These are phyloP conservation scores for Pythium plurisporium DNA, from an alignment of 352 stramenopile genomes.

Conservation along the genomic window DNA sequence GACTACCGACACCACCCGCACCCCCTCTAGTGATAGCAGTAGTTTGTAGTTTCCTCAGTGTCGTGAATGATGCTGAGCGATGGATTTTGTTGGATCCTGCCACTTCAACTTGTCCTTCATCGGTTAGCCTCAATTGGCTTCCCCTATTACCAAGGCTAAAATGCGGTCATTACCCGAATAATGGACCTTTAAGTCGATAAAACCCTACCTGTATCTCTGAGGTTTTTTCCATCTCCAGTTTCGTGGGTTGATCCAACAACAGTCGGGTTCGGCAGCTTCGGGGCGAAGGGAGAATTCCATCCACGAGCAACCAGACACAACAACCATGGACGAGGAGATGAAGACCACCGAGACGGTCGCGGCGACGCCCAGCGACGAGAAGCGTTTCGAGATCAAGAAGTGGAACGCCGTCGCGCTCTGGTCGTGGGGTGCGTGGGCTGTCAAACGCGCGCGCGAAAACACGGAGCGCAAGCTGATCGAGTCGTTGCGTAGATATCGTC, in stretches of 20 bases:
- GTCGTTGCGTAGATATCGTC: conserved; percentile 61
- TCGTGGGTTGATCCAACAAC: conserved; percentile 17
- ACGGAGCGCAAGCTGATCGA: conserved; percentile 1
- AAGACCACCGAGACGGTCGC: conserved; percentile 36
- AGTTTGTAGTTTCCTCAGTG: conserved; percentile 8
- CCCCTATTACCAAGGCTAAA: background rate
- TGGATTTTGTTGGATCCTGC: background rate
- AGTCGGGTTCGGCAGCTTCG: conserved; percentile 1
- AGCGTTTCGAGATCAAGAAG: conserved; percentile 99
- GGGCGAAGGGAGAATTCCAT: conserved; percentile 4
- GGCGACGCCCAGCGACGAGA: conserved; percentile 44
- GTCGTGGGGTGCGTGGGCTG: conserved; percentile 90
- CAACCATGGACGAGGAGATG: conserved; percentile 61
- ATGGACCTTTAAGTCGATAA: background rate
- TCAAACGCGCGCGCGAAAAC: background rate
- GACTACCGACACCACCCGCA: background rate
- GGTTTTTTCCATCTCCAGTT: conserved; percentile 11
- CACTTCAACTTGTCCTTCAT: conserved; percentile 7
- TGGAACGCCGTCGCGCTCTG: conserved; percentile 99
- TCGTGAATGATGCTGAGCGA: background rate
- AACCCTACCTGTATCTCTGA: background rate
- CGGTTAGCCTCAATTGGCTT: background rate
- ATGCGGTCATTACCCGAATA: conserved; percentile 3
- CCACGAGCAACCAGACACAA: conserved; percentile 3
- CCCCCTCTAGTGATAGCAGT: conserved; percentile 23